Evolutionary conservation across 2,329 filamentous ascomycete genomes (phyloP).

Genomic region (Colletotrichum abscissum): DNA sequence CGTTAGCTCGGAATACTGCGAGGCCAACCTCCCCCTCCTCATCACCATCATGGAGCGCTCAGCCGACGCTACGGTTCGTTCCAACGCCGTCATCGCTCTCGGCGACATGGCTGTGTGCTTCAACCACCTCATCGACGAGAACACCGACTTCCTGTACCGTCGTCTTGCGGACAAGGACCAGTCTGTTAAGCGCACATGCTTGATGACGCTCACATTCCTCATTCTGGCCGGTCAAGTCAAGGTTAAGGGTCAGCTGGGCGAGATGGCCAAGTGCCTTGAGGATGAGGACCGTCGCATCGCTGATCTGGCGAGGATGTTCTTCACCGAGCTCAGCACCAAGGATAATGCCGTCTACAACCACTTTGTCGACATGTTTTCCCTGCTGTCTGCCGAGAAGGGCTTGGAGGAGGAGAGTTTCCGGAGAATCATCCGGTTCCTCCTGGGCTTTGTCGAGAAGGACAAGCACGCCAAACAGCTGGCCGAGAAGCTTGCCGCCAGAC

Average conservation of each 20-base stretch:
- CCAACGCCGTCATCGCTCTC: conserved; percentile 95
- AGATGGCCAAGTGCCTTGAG: conserved; percentile 99
- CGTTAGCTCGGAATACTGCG: conserved; percentile 95
- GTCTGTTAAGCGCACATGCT: conserved; percentile 94
- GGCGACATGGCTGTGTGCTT: conserved; percentile 99
- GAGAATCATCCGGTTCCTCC: conserved; percentile 89
- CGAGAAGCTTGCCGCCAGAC: conserved; percentile 88
- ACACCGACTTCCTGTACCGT: conserved; percentile 97
- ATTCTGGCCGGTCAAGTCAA: conserved; percentile 98
- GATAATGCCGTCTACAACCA: conserved; percentile 99
- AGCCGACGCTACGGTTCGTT: conserved; percentile 89
- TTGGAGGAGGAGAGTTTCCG: conserved; percentile 88
- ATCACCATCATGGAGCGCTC: conserved; percentile 99
- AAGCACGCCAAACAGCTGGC: conserved; percentile 96
- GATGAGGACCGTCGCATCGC: conserved; percentile 95
- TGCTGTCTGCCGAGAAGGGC: conserved; percentile 83
- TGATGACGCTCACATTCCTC: conserved; percentile 98
- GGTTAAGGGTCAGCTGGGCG: conserved; percentile 97
- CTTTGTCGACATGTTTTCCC: conserved; percentile 98
- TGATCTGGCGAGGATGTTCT: conserved; percentile 97
- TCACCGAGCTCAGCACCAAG: conserved; percentile 95
- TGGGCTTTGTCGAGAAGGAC: conserved; percentile 99
- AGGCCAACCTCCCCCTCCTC: conserved; percentile 88
- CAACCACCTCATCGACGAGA: conserved; percentile 98
- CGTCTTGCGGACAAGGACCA: conserved; percentile 88